Evolutionary conservation across 352 stramenopile species (phyloP), one percentile per base, ranked within the genome.

Genomic region (Phytophthora cajani): DNA sequence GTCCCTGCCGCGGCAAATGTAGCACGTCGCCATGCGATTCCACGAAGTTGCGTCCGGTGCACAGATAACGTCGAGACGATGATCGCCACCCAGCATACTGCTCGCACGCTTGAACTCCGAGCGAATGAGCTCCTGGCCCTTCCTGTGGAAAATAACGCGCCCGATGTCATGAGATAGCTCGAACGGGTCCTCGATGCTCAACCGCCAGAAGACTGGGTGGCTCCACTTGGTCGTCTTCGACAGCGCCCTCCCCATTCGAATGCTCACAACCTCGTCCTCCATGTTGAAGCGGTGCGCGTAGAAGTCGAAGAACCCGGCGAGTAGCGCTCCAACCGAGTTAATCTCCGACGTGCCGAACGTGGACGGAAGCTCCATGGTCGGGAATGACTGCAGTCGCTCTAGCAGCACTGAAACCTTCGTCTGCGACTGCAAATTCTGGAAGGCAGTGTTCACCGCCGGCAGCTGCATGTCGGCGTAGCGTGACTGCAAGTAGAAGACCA

Each of bases 261-360:
- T 82, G 62, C 91, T 98, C 51, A 99, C 93, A 5, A 99, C 95
- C 21, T 97, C 77, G 51, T 96, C 84, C 51, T 97, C 94, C 72
- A 96, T 92, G 79, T 99, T 97, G 69, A 99, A 99, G 44, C 98
- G 85, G 51, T 84, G 93, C 3, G 93, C 90, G 77, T 98, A 99
- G 72, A 99, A 99, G 19, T 93, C 87, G 78, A 99, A 99, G 83
- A 99, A 99, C 0, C 91, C 95, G 21, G 91, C 82, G 12, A 99
- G 87, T 7, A 99, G 72, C 50, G 94, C 91, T 12, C 90, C 94
- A 5, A 98, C 82, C n/a, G 89, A 94, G 60, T 92, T 88, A 54
- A 92, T 78, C 30, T 90, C 87, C 27, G 84, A 79, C 2, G 81
- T 87, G 8, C 86, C 84, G 58, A 91, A 90, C 1, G 81, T 87